Percentiles rank a stretch among this genome's conserved stretches.
Conservation (phyloP, 441 rosid genomes). For the Aquilaria agallochum region DNA sequence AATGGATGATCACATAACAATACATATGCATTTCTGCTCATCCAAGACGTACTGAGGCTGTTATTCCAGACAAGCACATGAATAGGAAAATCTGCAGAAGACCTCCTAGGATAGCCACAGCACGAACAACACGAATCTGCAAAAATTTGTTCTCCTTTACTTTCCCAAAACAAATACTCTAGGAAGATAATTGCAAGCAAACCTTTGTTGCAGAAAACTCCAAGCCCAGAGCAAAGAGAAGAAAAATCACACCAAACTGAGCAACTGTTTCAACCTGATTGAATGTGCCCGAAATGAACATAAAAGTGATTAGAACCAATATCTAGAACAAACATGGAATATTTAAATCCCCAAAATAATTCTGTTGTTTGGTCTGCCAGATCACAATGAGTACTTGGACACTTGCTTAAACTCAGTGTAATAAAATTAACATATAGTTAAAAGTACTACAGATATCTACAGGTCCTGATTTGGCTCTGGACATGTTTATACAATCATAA, state of each 20-base stretch:
- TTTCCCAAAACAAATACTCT: background rate
- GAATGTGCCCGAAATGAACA: conserved; percentile 10
- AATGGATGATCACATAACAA: conserved; percentile 4
- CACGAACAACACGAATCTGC: conserved; percentile 97
- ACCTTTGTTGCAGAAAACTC: conserved; percentile 93
- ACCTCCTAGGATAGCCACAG: conserved; percentile 94
- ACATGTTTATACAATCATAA: no score
- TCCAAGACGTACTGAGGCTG: conserved; percentile 62
- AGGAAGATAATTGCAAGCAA: conserved; percentile 19
- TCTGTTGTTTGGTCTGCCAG: no score
- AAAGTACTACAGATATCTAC: no score
- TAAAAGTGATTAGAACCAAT: background rate
- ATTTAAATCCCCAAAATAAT: no score
- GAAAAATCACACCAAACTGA: conserved; percentile 97
- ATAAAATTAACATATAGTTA: no score
- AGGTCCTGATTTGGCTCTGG: no score
- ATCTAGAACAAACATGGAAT: no score
- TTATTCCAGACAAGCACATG: conserved; percentile 91
- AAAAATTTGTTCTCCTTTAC: background rate
- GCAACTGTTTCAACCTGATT: conserved; percentile 96
- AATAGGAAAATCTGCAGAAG: conserved; percentile 92
- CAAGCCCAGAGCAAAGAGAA: conserved; percentile 92
- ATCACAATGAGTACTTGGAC: no score
- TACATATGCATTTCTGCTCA: conserved; percentile 2
- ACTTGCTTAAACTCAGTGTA: no score